Percentiles rank a stretch among this genome's conserved stretches.
Conservation (phyloP, 1,284 basidiomycete species). For the Tilletia indica region DNA sequence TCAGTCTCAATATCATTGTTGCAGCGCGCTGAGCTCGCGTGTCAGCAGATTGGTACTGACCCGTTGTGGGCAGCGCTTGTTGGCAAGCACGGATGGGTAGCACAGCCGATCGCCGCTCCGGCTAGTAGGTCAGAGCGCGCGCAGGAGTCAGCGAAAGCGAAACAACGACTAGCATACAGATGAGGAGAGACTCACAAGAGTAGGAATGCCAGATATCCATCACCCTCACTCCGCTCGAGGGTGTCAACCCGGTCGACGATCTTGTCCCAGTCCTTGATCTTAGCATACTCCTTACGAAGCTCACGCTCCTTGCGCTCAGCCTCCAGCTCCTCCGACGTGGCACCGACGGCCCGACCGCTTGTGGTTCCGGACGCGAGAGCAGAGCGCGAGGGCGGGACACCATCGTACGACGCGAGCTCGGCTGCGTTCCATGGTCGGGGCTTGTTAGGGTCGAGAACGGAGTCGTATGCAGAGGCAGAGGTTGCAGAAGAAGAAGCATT, state of each 20-base stretch:
- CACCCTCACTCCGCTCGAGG: conserved; percentile 31
- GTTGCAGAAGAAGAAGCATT: not conserved
- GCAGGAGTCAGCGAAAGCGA: not conserved
- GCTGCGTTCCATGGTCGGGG: conserved; percentile 12
- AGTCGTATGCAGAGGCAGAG: not conserved
- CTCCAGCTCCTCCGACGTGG: not conserved
- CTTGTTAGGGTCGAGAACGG: conserved; percentile 6
- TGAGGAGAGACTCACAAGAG: conserved; percentile 21
- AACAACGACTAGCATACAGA: not conserved
- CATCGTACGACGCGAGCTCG: conserved; percentile 17
- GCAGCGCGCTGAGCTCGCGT: too few relatives aligned
- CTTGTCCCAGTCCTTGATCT: conserved; percentile 28
- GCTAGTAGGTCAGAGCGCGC: conserved; percentile 17
- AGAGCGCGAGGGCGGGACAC: conserved; percentile 3
- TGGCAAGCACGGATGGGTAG: conserved; percentile 28
- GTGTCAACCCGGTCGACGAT: conserved; percentile 26
- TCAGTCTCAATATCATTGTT: too few relatives aligned
- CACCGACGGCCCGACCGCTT: not conserved
- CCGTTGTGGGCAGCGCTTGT: conserved; percentile 32
- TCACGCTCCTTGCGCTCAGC: conserved; percentile 17
- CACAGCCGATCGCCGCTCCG: conserved; percentile 25
- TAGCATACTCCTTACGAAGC: conserved; percentile 24
- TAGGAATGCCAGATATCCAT: conserved; percentile 27
- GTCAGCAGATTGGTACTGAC: not conserved
- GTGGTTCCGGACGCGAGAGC: not conserved